Percentiles rank a stretch among this genome's conserved stretches.
Evolutionary conservation across 768 basidiomycete species (phyloP).

Genomic region (Russula olivacea): DNA sequence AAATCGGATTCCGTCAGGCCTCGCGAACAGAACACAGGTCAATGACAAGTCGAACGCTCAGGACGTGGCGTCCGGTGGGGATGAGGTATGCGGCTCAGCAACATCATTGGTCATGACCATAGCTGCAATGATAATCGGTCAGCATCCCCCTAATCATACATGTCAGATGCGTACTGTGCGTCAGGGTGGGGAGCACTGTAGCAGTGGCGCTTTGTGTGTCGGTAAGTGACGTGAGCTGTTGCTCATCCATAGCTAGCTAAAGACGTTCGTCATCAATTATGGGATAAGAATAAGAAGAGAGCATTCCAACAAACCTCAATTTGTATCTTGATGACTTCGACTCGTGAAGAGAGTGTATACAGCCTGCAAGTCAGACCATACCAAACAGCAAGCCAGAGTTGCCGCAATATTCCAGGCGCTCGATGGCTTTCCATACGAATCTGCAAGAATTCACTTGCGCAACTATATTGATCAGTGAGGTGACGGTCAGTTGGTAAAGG

Average conservation of each 20-base stretch:
- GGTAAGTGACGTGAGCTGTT: neutral
- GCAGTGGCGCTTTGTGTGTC: too few relatives aligned
- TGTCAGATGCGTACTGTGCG: too few relatives aligned
- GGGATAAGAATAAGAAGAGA: neutral
- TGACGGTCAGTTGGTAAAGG: too few relatives aligned
- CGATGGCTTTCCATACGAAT: conserved; percentile 7
- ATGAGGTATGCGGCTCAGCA: too few relatives aligned
- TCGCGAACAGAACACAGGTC: too few relatives aligned
- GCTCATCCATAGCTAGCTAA: neutral
- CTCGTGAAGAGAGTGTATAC: neutral
- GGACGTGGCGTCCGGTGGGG: too few relatives aligned
- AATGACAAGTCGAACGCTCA: too few relatives aligned
- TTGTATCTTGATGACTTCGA: neutral
- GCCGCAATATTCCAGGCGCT: neutral
- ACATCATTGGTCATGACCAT: too few relatives aligned
- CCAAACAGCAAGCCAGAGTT: neutral
- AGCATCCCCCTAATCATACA: too few relatives aligned
- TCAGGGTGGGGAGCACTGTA: too few relatives aligned
- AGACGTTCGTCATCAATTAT: neutral
- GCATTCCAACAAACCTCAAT: neutral
- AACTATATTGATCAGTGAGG: neutral
- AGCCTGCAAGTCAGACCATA: neutral
- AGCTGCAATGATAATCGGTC: too few relatives aligned
- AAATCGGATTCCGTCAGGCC: too few relatives aligned
- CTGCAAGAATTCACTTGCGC: neutral